A percentile compares a stretch with the other conserved stretches of the same genome.
These are phyloP conservation scores for Pyracantha coccinea DNA, from an alignment of 331 rosid species.

Conservation along the genomic window DNA sequence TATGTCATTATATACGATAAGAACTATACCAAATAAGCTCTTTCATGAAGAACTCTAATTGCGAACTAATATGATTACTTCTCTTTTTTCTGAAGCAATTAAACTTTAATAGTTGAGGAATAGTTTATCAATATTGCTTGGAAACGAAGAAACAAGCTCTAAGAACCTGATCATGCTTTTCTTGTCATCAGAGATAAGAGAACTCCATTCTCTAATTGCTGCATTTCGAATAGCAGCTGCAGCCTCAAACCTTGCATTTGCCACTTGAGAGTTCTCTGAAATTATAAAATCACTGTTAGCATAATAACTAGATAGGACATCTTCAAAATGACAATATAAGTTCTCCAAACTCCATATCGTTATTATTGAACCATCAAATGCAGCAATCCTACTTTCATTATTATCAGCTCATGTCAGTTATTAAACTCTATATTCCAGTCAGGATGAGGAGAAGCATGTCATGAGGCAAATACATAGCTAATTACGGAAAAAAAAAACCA, in stretches of 20 bases:
- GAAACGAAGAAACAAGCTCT: not conserved
- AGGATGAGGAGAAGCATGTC: too few species aligned
- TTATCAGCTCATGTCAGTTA: not conserved
- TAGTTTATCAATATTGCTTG: not conserved
- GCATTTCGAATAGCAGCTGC: conserved; percentile 90
- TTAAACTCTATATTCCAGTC: not conserved
- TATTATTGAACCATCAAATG: not conserved
- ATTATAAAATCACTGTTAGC: conserved; percentile 26
- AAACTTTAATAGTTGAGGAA: not conserved
- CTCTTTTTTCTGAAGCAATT: not conserved
- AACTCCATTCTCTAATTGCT: conserved; percentile 93
- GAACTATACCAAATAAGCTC: not conserved
- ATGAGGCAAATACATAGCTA: not conserved
- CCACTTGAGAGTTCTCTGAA: conserved; percentile 75
- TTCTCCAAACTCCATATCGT: not conserved
- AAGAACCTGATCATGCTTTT: conserved; percentile 72
- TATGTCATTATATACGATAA: not conserved
- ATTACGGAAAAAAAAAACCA: not conserved
- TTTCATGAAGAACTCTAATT: not conserved
- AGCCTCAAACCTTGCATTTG: conserved; percentile 91
- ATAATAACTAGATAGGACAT: not conserved
- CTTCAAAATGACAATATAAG: not conserved
- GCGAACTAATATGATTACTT: not conserved
- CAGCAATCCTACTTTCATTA: not conserved
- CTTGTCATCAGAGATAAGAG: conserved; percentile 61